Conservation (phyloP, 306 rosid species). For the Nissolia schottii region DNA sequence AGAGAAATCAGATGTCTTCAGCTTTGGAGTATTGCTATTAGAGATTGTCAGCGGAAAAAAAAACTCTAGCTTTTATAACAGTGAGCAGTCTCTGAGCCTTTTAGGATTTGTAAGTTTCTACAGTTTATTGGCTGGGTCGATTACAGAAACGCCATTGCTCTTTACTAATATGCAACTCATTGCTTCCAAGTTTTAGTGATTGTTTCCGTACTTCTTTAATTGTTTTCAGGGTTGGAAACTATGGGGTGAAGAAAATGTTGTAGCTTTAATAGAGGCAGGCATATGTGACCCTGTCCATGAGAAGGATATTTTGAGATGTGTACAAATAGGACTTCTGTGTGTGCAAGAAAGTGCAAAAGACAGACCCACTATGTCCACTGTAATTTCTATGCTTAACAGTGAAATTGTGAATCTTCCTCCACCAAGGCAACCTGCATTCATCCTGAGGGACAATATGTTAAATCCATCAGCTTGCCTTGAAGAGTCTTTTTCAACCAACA, state of each 20-base stretch:
- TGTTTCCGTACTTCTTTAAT: background rate
- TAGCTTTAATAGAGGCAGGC: background rate
- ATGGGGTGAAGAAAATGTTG: background rate
- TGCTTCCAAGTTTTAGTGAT: no score
- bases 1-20: constrained; percentile 26
- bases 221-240: background rate
- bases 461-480: background rate
- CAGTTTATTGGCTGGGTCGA: background rate
- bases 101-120: constrained; percentile 22
- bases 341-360: constrained; percentile 9
- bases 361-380: background rate
- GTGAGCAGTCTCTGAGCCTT: background rate
- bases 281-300: background rate
- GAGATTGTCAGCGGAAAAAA: constrained; percentile 26
- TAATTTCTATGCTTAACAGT: constrained; percentile 20
- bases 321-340: constrained; percentile 6
- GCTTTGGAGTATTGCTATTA: constrained; percentile 20
- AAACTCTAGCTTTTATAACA: constrained; percentile 10
- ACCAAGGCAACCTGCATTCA: constrained; percentile 11
- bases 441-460: background rate
- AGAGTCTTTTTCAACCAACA: background rate
- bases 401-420: constrained; percentile 16
- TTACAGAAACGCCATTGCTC: background rate
- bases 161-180: no score
- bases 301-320: background rate